These are phyloP conservation scores for Ophidiomyces ophidiicola DNA, from an alignment of 2,329 filamentous ascomycete genomes.

Conservation along the genomic window DNA sequence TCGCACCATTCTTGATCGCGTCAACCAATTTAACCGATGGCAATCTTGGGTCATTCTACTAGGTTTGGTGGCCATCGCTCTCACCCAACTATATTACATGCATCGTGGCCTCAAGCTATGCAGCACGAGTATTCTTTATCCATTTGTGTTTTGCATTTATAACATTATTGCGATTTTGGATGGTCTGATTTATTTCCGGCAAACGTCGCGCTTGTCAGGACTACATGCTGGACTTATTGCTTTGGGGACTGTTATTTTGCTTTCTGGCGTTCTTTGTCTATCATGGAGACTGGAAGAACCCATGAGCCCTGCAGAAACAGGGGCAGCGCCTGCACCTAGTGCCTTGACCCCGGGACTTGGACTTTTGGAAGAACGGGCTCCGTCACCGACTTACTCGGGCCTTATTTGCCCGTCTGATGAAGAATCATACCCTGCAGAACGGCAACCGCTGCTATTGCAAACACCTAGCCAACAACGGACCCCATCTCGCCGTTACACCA, in stretches of 20 bases:
- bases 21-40: slow-evolving; percentile 92
- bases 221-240: slow-evolving; percentile 62
- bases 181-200: slow-evolving; percentile 90
- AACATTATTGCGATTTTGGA: slow-evolving; percentile 98
- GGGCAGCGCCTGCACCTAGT: slow-evolving; percentile 40
- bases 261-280: slow-evolving; percentile 77
- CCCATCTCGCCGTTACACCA: slow-evolving; percentile 25
- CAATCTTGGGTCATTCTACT: slow-evolving; percentile 87
- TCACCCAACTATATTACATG: slow-evolving; percentile 88
- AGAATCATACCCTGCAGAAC: slow-evolving; percentile 30
- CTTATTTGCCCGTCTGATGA: slow-evolving; percentile 24
- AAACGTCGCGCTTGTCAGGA: slow-evolving; percentile 64
- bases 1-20: slow-evolving; percentile 66
- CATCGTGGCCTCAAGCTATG: slow-evolving; percentile 88
- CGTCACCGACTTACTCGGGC: slow-evolving; percentile 20
- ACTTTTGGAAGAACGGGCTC: slow-evolving; percentile 49
- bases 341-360: slow-evolving; percentile 74
- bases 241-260: slow-evolving; percentile 71
- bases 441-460: slow-evolving; percentile 31
- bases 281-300: slow-evolving; percentile 80
- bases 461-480: slow-evolving; percentile 18
- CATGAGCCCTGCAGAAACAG: slow-evolving; percentile 23
- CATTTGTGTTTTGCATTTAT: slow-evolving; percentile 95
- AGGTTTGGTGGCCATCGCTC: slow-evolving; percentile 64
- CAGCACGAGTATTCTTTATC: slow-evolving; percentile 90